A percentile compares a stretch with the other conserved stretches of the same genome.
Evolutionary conservation across 768 basidiomycete genomes (phyloP).

Genomic region (Polyporus arcularius): DNA sequence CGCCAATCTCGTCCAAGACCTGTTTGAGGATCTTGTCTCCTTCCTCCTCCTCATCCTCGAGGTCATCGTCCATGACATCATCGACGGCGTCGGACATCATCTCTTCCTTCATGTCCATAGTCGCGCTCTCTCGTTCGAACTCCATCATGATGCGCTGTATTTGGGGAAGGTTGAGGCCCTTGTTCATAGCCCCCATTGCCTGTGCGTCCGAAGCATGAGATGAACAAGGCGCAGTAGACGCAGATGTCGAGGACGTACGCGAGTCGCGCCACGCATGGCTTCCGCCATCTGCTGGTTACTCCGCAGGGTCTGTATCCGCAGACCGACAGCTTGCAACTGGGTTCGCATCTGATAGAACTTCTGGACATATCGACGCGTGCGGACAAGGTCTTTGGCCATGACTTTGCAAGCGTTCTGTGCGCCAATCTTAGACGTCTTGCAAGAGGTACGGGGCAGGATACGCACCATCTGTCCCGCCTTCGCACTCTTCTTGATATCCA

Average conservation of each 20-base stretch:
- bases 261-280: slow-evolving; percentile 97
- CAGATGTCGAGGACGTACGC: slow-evolving; percentile 53
- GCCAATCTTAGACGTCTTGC: slow-evolving; percentile 17
- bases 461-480: slow-evolving; percentile 92
- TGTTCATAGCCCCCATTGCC: slow-evolving; percentile 99
- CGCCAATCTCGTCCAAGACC: slow-evolving; percentile 96
- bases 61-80: slow-evolving; percentile 86
- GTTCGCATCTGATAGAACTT: slow-evolving; percentile 99
- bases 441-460: background rate
- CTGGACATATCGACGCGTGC: slow-evolving; percentile 92
- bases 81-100: slow-evolving; percentile 99
- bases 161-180: slow-evolving; percentile 89
- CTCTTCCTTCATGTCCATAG: slow-evolving; percentile 99
- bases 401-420: slow-evolving; percentile 95
- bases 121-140: slow-evolving; percentile 95
- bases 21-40: slow-evolving; percentile 94
- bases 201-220: slow-evolving; percentile 33
- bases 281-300: slow-evolving; percentile 99
- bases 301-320: slow-evolving; percentile 93
- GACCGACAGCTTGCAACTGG: slow-evolving; percentile 92
- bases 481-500: slow-evolving; percentile 95
- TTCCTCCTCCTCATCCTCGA: slow-evolving; percentile 94
- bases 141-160: slow-evolving; percentile 98
- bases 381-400: slow-evolving; percentile 98
- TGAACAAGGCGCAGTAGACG: background rate